Evolutionary conservation across 371 early-diverging fungal species (phyloP).

Genomic region (Zancudomyces culisetae): DNA sequence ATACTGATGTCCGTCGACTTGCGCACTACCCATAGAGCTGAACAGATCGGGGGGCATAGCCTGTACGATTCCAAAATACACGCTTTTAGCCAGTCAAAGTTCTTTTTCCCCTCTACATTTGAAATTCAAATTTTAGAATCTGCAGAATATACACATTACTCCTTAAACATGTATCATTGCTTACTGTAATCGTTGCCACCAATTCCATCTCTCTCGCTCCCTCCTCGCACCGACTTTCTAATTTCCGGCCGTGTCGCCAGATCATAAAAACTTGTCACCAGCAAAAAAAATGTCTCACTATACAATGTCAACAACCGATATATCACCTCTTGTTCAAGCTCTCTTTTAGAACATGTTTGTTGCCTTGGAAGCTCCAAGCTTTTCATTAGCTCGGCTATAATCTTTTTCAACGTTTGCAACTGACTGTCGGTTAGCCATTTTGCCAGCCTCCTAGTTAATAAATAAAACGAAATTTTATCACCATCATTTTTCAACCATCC

Average conservation of each 20-base stretch:
- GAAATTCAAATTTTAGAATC: too few relatives aligned
- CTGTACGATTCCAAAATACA: slow-evolving; percentile 2
- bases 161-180: not conserved
- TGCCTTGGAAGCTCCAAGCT: not conserved
- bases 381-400: not conserved
- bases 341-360: not conserved
- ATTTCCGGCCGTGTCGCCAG: not conserved
- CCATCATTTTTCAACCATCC: not conserved
- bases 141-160: not conserved
- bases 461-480: not conserved
- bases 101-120: not conserved
- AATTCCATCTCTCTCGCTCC: not conserved
- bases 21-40: slow-evolving; percentile 1
- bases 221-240: not conserved
- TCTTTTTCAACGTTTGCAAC: not conserved
- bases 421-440: not conserved
- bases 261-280: slow-evolving; percentile 1
- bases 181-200: not conserved
- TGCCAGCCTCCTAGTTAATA: not conserved
- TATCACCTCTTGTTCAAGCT: not conserved
- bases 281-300: not conserved
- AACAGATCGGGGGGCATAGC: slow-evolving; percentile 3
- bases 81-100: slow-evolving; percentile 1
- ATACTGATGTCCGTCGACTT: not conserved
- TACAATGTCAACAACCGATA: not conserved